Percentiles rank a stretch among this genome's conserved stretches.
phyloP scores from a whole-genome alignment of 176 grass and related monocot species.

The Pontederia paniculata region DNA sequence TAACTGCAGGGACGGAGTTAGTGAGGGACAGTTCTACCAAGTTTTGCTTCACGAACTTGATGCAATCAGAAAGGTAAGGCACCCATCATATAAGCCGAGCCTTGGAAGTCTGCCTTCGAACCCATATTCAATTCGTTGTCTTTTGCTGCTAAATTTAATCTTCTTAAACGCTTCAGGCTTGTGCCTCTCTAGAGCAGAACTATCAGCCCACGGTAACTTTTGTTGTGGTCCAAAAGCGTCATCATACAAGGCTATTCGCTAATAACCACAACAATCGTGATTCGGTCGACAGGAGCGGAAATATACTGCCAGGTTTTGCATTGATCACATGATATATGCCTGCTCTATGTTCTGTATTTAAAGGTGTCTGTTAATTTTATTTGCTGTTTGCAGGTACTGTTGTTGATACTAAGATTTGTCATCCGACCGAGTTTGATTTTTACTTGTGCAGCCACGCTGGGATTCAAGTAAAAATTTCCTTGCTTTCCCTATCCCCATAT shows the following conservation, averaged over 20 bases:
- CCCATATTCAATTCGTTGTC: too few species aligned
- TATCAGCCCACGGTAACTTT: constrained; percentile 56
- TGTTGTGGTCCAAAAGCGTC: constrained; percentile 83
- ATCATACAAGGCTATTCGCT: constrained; percentile 64
- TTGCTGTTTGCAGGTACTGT: constrained; percentile 44
- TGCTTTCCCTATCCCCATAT: neutral
- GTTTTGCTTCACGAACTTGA: constrained; percentile 56
- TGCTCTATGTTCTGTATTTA: neutral
- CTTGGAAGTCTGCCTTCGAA: too few species aligned
- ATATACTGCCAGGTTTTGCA: constrained; percentile 46
- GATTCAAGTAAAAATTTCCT: constrained; percentile 36
- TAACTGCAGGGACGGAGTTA: constrained; percentile 59
- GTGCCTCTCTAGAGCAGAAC: constrained; percentile 38
- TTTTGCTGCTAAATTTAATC: neutral
- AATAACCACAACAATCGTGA: constrained; percentile 9
- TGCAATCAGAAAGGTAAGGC: constrained; percentile 58
- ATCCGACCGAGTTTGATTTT: constrained; percentile 87
- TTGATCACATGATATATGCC: neutral
- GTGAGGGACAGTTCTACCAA: constrained; percentile 58
- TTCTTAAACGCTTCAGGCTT: constrained; percentile 31
- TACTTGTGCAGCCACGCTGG: constrained; percentile 95
- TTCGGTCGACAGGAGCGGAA: constrained; percentile 21
- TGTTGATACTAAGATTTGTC: constrained; percentile 83
- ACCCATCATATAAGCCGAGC: too few species aligned
- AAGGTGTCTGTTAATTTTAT: neutral